These are phyloP conservation scores for Ganoderma lucidum DNA, from an alignment of 1,284 basidiomycete species.

Conservation along the genomic window DNA sequence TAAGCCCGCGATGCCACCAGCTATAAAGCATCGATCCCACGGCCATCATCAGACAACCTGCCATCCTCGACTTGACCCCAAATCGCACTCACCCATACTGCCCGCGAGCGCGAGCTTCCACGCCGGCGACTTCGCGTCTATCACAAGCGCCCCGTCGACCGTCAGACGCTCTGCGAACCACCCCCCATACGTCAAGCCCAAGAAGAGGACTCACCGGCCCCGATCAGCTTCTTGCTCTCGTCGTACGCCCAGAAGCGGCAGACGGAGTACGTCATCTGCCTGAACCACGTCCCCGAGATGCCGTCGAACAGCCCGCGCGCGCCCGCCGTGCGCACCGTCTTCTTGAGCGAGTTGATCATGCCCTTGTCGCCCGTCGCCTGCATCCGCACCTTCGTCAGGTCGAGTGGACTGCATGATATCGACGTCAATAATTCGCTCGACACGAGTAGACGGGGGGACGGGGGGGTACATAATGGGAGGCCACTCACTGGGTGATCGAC, in stretches of 20 bases:
- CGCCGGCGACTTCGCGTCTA: constrained; percentile 69
- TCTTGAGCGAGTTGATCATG: constrained; percentile 81
- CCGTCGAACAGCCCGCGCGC: constrained; percentile 84
- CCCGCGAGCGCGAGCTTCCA: constrained; percentile 87
- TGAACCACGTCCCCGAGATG: constrained; percentile 87
- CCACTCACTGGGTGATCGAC: constrained; percentile 77
- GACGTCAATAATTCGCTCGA: not conserved
- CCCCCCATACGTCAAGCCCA: not conserved
- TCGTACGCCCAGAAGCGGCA: constrained; percentile 96
- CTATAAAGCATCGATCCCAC: constrained; percentile 47
- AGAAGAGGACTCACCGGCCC: constrained; percentile 62
- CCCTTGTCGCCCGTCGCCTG: constrained; percentile 90
- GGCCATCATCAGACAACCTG: too few relatives aligned
- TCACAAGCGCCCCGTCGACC: not conserved
- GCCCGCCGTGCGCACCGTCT: constrained; percentile 79
- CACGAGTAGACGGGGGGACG: not conserved
- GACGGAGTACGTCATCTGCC: constrained; percentile 94
- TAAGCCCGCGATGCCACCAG: constrained; percentile 83
- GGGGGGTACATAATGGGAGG: not conserved
- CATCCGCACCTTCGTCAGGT: constrained; percentile 88
- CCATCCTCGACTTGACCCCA: constrained; percentile 30
- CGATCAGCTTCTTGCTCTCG: constrained; percentile 84
- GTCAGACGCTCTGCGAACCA: not conserved
- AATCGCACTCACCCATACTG: constrained; percentile 83
- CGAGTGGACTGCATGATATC: constrained; percentile 62